Evolutionary conservation across 371 early-diverging fungal species (phyloP).

Genomic region (Syncephalis fuscata): DNA sequence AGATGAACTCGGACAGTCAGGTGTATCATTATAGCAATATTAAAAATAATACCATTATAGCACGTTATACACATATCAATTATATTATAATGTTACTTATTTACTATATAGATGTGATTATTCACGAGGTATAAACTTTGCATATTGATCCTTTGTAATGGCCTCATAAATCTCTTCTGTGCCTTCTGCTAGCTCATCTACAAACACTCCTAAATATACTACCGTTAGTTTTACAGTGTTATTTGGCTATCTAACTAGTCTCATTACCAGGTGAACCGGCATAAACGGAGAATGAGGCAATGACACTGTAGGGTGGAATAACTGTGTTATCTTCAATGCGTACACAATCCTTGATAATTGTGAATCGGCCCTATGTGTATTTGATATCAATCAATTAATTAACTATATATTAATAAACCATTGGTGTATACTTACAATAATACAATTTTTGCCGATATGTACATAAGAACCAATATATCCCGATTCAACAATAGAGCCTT

Average conservation of each 20-base stretch:
- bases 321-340: conserved; percentile 81
- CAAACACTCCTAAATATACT: conserved; percentile 26
- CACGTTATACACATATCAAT: neutral
- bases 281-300: conserved; percentile 78
- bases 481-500: conserved; percentile 79
- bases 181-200: conserved; percentile 71
- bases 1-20: conserved; percentile 9
- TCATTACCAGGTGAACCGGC: conserved; percentile 57
- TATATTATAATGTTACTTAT: neutral
- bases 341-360: conserved; percentile 86
- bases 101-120: conserved; percentile 6
- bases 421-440: conserved; percentile 49
- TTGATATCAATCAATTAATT: neutral
- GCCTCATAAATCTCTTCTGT: conserved; percentile 60
- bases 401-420: neutral
- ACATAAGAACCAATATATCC: conserved; percentile 85
- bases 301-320: conserved; percentile 78
- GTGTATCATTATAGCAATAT: neutral
- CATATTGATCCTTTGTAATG: conserved; percentile 55
- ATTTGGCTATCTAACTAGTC: neutral
- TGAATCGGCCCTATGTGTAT: conserved; percentile 65
- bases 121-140: conserved; percentile 48
- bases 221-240: neutral
- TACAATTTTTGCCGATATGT: conserved; percentile 80
- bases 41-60: neutral